Conservation (phyloP, 2,329 filamentous ascomycete genomes). For the Sarocladiaceae sp. region DNA sequence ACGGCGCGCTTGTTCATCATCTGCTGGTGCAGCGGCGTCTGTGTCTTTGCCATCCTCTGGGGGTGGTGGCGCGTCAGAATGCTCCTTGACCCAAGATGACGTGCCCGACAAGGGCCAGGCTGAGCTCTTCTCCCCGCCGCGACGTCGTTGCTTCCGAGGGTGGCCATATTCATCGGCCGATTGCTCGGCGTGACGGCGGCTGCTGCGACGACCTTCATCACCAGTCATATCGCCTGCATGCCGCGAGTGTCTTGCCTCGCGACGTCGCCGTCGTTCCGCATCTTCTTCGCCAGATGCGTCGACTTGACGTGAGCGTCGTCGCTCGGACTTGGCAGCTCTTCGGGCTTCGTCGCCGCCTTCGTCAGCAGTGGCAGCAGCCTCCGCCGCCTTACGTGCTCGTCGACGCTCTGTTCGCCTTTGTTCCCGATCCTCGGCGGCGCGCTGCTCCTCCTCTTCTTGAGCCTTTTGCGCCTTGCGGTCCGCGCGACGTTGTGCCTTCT, state of each 20-base stretch:
- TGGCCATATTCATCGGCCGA: conserved; percentile 43
- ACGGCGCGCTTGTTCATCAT: conserved; percentile 46
- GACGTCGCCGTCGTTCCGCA: conserved; percentile 49
- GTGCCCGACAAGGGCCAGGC: conserved; percentile 61
- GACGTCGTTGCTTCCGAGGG: conserved; percentile 32
- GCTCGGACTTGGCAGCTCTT: conserved; percentile 41
- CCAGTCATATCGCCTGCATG: conserved; percentile 16
- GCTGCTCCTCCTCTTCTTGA: conserved; percentile 46
- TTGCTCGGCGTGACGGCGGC: conserved; percentile 28
- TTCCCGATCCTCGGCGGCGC: conserved; percentile 44
- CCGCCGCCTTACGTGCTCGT: conserved; percentile 43
- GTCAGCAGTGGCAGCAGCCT: conserved; percentile 36
- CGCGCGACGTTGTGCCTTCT: conserved; percentile 54
- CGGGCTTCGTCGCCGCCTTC: conserved; percentile 42
- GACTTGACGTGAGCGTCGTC: conserved; percentile 41
- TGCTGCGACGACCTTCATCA: conserved; percentile 7
- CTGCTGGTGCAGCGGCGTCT: conserved; percentile 26
- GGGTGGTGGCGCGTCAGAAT: conserved; percentile 57
- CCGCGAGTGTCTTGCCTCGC: conserved; percentile 44
- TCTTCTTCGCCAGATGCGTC: conserved; percentile 40
- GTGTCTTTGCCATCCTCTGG: conserved; percentile 36
- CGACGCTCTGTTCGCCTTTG: conserved; percentile 47
- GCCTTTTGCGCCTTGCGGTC: conserved; percentile 47
- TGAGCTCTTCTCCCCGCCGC: conserved; percentile 28
- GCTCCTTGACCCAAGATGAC: conserved; percentile 63